phyloP scores from a whole-genome alignment of 1,284 basidiomycete species.

The Apiotrichum mycotoxinovorans region DNA sequence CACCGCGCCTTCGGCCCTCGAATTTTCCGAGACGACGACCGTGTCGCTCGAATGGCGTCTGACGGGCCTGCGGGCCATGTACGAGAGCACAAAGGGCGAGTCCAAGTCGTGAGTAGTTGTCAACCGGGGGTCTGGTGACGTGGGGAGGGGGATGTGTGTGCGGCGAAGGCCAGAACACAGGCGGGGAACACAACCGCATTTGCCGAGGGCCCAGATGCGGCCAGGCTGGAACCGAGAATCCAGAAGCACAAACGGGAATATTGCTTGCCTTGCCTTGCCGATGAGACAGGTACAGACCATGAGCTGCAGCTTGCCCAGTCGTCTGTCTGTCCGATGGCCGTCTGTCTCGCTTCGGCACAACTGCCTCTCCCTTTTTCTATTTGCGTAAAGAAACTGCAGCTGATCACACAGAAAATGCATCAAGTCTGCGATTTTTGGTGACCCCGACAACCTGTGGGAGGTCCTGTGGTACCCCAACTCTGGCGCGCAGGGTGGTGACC shows the following conservation, averaged over 20 bases:
- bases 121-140: not conserved
- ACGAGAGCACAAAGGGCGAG: constrained; percentile 60
- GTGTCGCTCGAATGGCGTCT: constrained; percentile 73
- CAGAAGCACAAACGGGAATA: no score
- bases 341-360: not conserved
- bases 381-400: no score
- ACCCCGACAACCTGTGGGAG: constrained; percentile 53
- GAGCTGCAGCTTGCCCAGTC: no score
- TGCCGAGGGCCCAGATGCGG: no score
- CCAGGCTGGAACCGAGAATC: no score
- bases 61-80: constrained; percentile 62
- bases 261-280: no score
- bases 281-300: no score
- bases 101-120: constrained; percentile 41
- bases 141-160: not conserved
- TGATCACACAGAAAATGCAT: constrained; percentile 44
- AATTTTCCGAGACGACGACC: constrained; percentile 58
- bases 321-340: no score
- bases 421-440: constrained; percentile 50
- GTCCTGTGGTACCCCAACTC: constrained; percentile 78
- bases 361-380: not conserved
- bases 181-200: no score
- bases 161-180: no score
- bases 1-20: constrained; percentile 17
- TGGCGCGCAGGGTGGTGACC: constrained; percentile 57